Evolutionary conservation across 768 basidiomycete species (phyloP).

Genomic region (Termitomyces sp.): DNA sequence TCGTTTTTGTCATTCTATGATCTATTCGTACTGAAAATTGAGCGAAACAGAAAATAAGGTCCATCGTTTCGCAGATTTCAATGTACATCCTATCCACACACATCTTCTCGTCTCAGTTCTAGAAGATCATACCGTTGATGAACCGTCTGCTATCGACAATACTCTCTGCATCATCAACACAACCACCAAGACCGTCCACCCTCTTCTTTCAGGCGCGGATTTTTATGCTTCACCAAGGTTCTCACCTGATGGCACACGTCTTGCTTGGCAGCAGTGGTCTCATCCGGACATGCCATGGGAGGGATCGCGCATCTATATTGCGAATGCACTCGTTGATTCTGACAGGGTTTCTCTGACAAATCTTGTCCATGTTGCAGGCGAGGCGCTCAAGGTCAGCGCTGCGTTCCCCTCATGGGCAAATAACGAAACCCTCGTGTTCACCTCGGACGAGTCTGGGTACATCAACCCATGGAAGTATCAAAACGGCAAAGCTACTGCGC

Average conservation of each 20-base stretch:
- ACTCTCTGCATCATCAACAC: constrained; percentile 56
- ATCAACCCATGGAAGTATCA: constrained; percentile 61
- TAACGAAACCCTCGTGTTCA: constrained; percentile 56
- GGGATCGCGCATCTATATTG: constrained; percentile 32
- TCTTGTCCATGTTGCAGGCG: constrained; percentile 45
- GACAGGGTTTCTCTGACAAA: constrained; percentile 30
- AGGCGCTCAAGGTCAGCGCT: constrained; percentile 45
- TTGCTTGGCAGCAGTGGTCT: constrained; percentile 24
- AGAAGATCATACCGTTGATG: constrained; percentile 65
- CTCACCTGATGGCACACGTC: constrained; percentile 18
- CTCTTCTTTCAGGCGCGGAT: constrained; percentile 55
- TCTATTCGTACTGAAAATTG: background rate
- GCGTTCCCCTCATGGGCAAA: constrained; percentile 59
- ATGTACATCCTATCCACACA: constrained; percentile 48
- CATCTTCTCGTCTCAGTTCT: constrained; percentile 57
- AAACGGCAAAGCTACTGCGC: constrained; percentile 27
- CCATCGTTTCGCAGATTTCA: constrained; percentile 62
- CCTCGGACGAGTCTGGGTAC: constrained; percentile 62
- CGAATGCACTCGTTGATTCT: constrained; percentile 31
- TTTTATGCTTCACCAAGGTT: constrained; percentile 59
- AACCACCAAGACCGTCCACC: constrained; percentile 34
- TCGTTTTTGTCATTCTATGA: background rate
- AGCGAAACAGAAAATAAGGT: constrained; percentile 37
- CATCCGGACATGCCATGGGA: constrained; percentile 28
- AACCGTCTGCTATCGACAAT: constrained; percentile 50